Base-by-base conservation (phyloP, 2,329 filamentous ascomycete species). In the Aureobasidium mangrovei region DNA sequence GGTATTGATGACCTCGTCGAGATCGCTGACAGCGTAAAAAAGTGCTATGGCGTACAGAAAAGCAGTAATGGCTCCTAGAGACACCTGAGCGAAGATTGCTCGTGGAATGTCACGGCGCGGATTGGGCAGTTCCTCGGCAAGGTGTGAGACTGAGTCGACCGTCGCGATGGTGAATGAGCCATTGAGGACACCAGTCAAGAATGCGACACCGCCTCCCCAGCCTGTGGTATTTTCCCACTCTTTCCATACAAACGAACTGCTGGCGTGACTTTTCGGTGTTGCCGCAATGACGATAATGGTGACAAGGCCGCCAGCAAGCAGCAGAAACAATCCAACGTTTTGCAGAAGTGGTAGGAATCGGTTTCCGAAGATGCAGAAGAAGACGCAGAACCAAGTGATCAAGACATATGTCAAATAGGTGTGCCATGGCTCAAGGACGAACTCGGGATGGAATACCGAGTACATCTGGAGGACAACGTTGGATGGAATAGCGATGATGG, bases 381-480 rank as follows among this genome's bases (percentile, higher is more conserved):
- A 62, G 47, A 76, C 75, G 55, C 74, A 75, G 3, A 77, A 55
- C 78, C 78, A 81, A 7, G 79, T 74, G 55, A 80, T 73, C 38
- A 77, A 65, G 47, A 84, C 61, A 61, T 80, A 83, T 40, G 76
- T 72, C 38, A 84, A 64, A 62, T 82, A 84, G 33, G 80, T 73
- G 56, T 83, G 78, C 81, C 81, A 84, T 32, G 75, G 61, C 57
- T 78, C 58, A 12, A 74, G 68, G 8, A 67, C 66, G 53, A 80
- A 81, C 4, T 67, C 75, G 1, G 74, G 73, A 61, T 84, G 77
- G 67, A 79, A 82, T 29, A 80, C 66, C 4, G 74, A 72, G 63
- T 84, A 84, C 74, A 84, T 78, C 60, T 79, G 77, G 18, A 84
- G 76, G 9, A 76, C 68, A 59, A 83, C 75, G 61, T 84, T 83